These are phyloP conservation scores for Panicum miliaceum DNA, from an alignment of 176 grass and related monocot species.

Conservation along the genomic window DNA sequence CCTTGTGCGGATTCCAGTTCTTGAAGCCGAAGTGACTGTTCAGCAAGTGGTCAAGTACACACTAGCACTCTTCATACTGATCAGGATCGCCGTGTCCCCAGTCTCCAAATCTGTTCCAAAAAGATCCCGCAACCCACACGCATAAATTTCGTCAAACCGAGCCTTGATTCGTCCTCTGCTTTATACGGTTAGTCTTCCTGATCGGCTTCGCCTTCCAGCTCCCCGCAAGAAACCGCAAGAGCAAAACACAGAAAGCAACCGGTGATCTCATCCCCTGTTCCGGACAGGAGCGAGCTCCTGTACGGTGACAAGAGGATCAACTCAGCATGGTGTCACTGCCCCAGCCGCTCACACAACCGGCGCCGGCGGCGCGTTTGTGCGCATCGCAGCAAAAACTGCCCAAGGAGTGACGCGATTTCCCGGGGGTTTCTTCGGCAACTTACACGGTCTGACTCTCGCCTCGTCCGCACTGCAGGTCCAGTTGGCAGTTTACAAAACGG, in stretches of 20 bases:
- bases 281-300: background rate
- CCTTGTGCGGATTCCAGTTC: background rate
- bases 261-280: no score
- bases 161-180: slow-evolving; percentile 14
- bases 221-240: slow-evolving; percentile 1
- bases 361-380: slow-evolving; percentile 11
- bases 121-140: background rate
- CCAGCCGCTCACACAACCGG: slow-evolving; percentile 6
- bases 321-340: slow-evolving; percentile 37
- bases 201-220: slow-evolving; percentile 1
- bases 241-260: slow-evolving; percentile 18
- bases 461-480: slow-evolving; percentile 25
- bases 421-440: background rate
- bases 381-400: slow-evolving; percentile 16
- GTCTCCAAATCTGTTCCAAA: background rate
- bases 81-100: background rate
- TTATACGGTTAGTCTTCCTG: background rate
- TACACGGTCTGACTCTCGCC: background rate
- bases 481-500: slow-evolving; percentile 38
- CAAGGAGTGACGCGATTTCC: background rate
- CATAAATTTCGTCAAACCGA: background rate
- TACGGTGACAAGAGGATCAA: slow-evolving; percentile 19
- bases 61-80: background rate
- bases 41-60: background rate
- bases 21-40: background rate